These are phyloP conservation scores for Austroboletus festivus DNA, from an alignment of 768 basidiomycete genomes.

Conservation along the genomic window DNA sequence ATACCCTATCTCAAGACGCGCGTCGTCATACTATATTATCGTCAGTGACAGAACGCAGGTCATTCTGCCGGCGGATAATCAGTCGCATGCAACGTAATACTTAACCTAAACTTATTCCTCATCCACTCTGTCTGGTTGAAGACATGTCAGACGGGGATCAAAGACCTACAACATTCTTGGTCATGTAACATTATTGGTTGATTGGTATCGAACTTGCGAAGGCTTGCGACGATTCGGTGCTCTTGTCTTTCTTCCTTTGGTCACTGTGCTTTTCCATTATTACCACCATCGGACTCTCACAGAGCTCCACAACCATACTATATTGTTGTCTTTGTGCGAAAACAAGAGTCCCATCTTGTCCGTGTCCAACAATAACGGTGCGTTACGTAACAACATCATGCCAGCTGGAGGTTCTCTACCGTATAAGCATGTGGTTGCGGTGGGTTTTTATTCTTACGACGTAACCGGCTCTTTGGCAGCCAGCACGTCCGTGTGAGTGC, in stretches of 20 bases:
- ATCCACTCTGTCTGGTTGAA: constrained; percentile 17
- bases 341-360: too few relatives aligned
- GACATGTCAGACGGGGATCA: constrained; percentile 12
- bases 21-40: constrained; percentile 28
- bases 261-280: constrained; percentile 2
- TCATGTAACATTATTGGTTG: constrained; percentile 24
- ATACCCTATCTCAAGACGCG: constrained; percentile 26
- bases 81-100: constrained; percentile 28
- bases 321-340: constrained; percentile 3
- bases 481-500: constrained; percentile 37
- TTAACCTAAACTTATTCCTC: constrained; percentile 26
- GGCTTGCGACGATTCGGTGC: constrained; percentile 8
- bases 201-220: constrained; percentile 16
- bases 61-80: constrained; percentile 30
- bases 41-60: constrained; percentile 25
- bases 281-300: constrained; percentile 4
- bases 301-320: constrained; percentile 1
- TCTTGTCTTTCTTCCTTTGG: constrained; percentile 13
- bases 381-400: constrained; percentile 16
- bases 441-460: constrained; percentile 5
- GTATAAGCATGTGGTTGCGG: constrained; percentile 19
- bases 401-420: constrained; percentile 17
- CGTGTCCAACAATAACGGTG: constrained; percentile 10
- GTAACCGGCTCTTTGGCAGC: constrained; percentile 21
- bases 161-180: constrained; percentile 24